These are phyloP conservation scores for Diplodia sapinea DNA, from an alignment of 2,329 filamentous ascomycete species.

Conservation along the genomic window DNA sequence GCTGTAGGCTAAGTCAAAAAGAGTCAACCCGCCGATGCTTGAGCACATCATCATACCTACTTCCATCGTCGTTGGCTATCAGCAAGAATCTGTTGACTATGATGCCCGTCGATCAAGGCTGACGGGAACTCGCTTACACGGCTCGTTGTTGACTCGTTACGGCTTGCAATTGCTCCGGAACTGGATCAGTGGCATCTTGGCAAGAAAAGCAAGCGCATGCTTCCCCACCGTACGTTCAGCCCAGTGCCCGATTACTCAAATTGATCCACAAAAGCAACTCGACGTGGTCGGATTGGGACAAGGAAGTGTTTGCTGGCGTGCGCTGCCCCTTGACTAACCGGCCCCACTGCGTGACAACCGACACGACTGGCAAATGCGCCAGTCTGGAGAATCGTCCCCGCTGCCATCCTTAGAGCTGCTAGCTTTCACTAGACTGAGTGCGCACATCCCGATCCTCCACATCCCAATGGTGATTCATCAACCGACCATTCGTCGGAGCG, in stretches of 20 bases:
- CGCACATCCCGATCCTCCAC: not conserved
- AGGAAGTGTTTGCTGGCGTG: slow-evolving; percentile 3
- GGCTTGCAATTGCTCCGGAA: slow-evolving; percentile 8
- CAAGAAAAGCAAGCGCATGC: not conserved
- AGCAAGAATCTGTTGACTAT: not conserved
- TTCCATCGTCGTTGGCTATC: not conserved
- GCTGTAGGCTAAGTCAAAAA: slow-evolving; percentile 3
- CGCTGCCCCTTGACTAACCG: not conserved
- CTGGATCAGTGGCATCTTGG: not conserved
- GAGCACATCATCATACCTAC: slow-evolving; percentile 1
- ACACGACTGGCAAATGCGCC: not conserved
- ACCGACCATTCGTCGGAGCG: not conserved
- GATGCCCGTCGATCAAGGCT: slow-evolving; percentile 7
- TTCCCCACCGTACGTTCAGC: not conserved
- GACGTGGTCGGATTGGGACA: not conserved
- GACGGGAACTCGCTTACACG: not conserved
- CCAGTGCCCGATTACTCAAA: slow-evolving; percentile 2
- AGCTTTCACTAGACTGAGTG: not conserved
- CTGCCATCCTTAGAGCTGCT: not conserved
- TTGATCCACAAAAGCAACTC: slow-evolving; percentile 1
- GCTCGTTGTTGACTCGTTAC: slow-evolving; percentile 12
- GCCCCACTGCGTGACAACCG: not conserved
- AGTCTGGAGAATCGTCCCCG: not conserved
- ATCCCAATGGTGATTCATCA: slow-evolving; percentile 5
- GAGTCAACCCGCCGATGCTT: slow-evolving; percentile 13